These are phyloP conservation scores for Nemania abortiva DNA, from an alignment of 2,329 filamentous ascomycete species.

Conservation along the genomic window DNA sequence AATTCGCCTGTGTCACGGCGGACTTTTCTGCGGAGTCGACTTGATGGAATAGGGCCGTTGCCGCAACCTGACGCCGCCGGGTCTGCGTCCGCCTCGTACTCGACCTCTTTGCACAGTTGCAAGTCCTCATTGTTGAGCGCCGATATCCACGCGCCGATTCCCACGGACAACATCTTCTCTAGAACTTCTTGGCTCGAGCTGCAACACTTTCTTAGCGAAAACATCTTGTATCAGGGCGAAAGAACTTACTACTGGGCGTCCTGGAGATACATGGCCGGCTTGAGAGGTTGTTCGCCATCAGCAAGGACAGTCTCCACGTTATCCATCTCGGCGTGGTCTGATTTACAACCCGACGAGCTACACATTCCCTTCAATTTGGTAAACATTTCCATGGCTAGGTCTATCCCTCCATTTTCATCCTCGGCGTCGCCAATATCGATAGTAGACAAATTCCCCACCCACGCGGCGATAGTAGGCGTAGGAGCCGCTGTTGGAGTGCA, in stretches of 20 bases:
- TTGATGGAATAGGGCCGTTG: too few species aligned
- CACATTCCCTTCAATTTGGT: conserved; percentile 8
- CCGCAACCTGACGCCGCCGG: too few species aligned
- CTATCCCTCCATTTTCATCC: conserved; percentile 18
- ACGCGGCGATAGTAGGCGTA: conserved; percentile 16
- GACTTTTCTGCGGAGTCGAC: too few species aligned
- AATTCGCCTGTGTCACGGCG: too few species aligned
- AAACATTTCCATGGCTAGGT: conserved; percentile 20
- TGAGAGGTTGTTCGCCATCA: conserved; percentile 8
- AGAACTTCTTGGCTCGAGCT: neutral
- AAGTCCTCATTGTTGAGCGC: too few species aligned
- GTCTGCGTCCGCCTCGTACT: too few species aligned
- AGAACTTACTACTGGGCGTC: conserved; percentile 12
- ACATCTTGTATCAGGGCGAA: neutral
- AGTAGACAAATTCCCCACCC: conserved; percentile 20
- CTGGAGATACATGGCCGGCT: conserved; percentile 17
- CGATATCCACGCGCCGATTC: conserved; percentile 1
- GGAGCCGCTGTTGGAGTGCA: conserved; percentile 25
- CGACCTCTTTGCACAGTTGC: too few species aligned
- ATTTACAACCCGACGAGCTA: neutral
- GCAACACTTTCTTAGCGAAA: neutral
- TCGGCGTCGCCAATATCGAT: conserved; percentile 26
- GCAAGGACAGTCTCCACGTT: conserved; percentile 12
- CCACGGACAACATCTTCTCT: conserved; percentile 10
- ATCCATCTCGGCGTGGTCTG: conserved; percentile 23